These are phyloP conservation scores for Lepidium aucheri DNA, from an alignment of 345 rosid genomes.

Conservation along the genomic window DNA sequence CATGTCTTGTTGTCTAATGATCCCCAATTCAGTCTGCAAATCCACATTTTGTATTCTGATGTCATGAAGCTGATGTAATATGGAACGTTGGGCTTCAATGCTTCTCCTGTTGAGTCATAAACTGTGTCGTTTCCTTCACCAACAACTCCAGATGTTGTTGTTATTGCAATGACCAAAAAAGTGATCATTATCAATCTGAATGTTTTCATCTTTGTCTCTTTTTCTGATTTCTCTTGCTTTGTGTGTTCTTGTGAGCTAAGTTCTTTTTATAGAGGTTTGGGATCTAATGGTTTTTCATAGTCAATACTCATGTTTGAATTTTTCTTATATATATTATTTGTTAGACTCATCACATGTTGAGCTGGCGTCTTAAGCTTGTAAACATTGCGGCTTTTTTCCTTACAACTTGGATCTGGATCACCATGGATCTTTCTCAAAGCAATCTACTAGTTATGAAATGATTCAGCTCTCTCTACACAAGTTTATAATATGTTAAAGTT, in stretches of 20 bases:
- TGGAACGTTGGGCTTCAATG: slow-evolving; percentile 4
- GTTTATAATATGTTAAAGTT: neutral
- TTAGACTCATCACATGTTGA: neutral
- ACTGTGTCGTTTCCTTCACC: slow-evolving; percentile 7
- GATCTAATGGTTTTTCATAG: neutral
- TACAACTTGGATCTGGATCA: neutral
- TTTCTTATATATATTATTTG: no score
- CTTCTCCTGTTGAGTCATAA: neutral
- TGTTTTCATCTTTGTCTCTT: slow-evolving; percentile 3
- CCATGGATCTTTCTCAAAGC: neutral
- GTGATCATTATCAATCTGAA: neutral
- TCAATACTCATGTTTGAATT: neutral
- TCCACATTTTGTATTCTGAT: slow-evolving; percentile 13
- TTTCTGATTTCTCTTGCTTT: neutral
- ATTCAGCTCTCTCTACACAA: neutral
- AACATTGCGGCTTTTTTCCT: neutral
- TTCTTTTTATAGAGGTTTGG: neutral
- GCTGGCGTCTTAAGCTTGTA: neutral
- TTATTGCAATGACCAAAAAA: neutral
- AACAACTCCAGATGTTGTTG: neutral
- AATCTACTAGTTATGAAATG: neutral
- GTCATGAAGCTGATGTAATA: slow-evolving; percentile 22
- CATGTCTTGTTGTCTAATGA: neutral
- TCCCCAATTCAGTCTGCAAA: neutral
- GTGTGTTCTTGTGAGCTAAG: neutral